phyloP scores from a whole-genome alignment of 208 protist genomes.

The Jaenimonas drosophilae region DNA sequence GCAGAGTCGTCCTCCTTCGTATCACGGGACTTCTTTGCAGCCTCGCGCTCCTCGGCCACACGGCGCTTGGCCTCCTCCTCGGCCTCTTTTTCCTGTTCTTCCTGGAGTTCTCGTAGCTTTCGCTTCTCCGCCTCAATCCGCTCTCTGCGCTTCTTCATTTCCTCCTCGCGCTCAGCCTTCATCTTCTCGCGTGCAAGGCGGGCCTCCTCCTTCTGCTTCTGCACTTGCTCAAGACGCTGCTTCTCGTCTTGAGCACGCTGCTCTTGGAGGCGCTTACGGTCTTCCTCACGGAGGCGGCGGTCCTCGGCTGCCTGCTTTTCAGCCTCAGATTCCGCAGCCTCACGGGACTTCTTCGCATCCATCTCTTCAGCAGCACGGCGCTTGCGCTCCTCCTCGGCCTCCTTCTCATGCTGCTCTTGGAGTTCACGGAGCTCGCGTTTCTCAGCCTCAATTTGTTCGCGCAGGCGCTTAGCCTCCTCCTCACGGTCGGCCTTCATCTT shows the following conservation, averaged over 20 bases:
- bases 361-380: too few species aligned
- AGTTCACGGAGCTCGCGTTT: constrained; percentile 1
- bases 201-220: constrained; percentile 11
- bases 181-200: too few species aligned
- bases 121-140: too few species aligned
- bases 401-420: constrained; percentile 1
- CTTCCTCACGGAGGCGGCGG: constrained; percentile 9
- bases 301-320: neutral
- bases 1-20: too few species aligned
- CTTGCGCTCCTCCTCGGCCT: neutral
- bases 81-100: constrained; percentile 21
- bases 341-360: too few species aligned
- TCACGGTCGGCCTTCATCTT: neutral
- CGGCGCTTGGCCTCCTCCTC: constrained; percentile 16
- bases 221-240: constrained; percentile 12
- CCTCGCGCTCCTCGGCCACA: constrained; percentile 4
- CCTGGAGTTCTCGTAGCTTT: constrained; percentile 9
- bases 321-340: neutral
- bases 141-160: constrained; percentile 8
- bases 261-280: constrained; percentile 13
- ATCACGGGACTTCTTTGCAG: too few species aligned
- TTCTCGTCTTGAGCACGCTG: constrained; percentile 10
- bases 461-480: neutral
- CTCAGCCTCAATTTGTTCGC: constrained; percentile 5
- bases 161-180: too few species aligned